Evolutionary conservation across 257 asterid species (phyloP).

Genomic region (Plantago elongata): DNA sequence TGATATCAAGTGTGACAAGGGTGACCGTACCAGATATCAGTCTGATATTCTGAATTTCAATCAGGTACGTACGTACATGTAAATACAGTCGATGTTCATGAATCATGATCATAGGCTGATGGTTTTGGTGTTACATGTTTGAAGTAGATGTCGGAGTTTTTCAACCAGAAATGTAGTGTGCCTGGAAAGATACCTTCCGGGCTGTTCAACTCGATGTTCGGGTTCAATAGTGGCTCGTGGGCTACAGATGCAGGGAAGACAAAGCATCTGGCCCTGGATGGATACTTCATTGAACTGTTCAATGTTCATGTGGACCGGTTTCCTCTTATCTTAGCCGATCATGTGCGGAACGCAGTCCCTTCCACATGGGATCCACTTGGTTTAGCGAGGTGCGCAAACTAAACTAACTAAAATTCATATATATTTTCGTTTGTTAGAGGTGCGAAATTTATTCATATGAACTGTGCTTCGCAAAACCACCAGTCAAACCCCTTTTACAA

Average conservation of each 20-base stretch:
- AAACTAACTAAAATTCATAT: too few species aligned
- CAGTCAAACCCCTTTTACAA: too few species aligned
- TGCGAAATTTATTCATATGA: too few species aligned
- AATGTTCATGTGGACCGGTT: conserved; percentile 57
- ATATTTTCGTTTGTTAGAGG: too few species aligned
- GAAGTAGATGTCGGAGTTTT: conserved; percentile 76
- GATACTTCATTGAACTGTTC: conserved; percentile 57
- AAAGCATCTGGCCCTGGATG: conserved; percentile 65
- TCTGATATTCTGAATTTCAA: conserved; percentile 75
- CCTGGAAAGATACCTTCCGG: conserved; percentile 90
- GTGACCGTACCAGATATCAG: conserved; percentile 77
- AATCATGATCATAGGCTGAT: background rate
- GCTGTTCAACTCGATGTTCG: conserved; percentile 80
- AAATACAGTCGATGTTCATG: too few species aligned
- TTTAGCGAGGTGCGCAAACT: conserved; percentile 63
- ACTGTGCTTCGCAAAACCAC: too few species aligned
- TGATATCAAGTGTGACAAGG: conserved; percentile 81
- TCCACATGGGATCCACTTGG: conserved; percentile 88
- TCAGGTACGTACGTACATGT: conserved; percentile 34
- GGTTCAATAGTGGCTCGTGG: conserved; percentile 83
- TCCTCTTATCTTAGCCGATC: conserved; percentile 61
- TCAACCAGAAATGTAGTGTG: conserved; percentile 59
- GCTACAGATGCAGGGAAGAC: conserved; percentile 61
- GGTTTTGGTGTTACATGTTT: too few species aligned
- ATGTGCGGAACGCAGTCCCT: conserved; percentile 70